Conservation (phyloP, 2,329 filamentous ascomycete genomes). For the Beauveria sp. region DNA sequence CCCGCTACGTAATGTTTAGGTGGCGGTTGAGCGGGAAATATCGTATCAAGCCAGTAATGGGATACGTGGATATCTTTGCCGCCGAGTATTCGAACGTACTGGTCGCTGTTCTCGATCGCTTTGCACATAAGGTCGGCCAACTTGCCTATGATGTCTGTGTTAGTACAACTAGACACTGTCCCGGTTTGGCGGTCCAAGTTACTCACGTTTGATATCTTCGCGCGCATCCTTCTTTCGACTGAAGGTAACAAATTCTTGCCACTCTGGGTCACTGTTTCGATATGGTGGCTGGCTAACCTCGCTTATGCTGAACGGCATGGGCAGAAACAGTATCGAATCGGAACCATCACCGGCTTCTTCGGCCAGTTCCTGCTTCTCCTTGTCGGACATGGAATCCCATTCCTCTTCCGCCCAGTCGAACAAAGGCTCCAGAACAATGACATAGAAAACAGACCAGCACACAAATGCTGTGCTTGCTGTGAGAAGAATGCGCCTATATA, state of each 20-base stretch:
- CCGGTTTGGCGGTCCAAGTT: background rate
- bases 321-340: constrained; percentile 46
- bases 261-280: constrained; percentile 53
- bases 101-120: constrained; percentile 32
- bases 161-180: background rate
- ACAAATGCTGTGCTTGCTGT: constrained; percentile 26
- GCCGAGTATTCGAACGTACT: constrained; percentile 32
- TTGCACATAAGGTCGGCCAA: constrained; percentile 30
- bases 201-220: constrained; percentile 39
- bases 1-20: constrained; percentile 52
- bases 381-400: constrained; percentile 33
- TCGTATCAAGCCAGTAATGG: constrained; percentile 52
- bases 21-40: constrained; percentile 51
- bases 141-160: constrained; percentile 19
- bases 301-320: constrained; percentile 52
- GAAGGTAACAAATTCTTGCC: constrained; percentile 52
- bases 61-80: constrained; percentile 42
- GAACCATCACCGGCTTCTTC: constrained; percentile 35
- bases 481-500: constrained; percentile 19
- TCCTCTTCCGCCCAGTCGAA: constrained; percentile 34
- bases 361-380: constrained; percentile 34
- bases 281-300: constrained; percentile 42
- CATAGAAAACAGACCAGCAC: constrained; percentile 36
- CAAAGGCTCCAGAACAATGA: constrained; percentile 39
- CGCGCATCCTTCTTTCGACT: constrained; percentile 43